Evolutionary conservation across 768 basidiomycete genomes (phyloP).

Genomic region (Xerocomellus amylosporus): DNA sequence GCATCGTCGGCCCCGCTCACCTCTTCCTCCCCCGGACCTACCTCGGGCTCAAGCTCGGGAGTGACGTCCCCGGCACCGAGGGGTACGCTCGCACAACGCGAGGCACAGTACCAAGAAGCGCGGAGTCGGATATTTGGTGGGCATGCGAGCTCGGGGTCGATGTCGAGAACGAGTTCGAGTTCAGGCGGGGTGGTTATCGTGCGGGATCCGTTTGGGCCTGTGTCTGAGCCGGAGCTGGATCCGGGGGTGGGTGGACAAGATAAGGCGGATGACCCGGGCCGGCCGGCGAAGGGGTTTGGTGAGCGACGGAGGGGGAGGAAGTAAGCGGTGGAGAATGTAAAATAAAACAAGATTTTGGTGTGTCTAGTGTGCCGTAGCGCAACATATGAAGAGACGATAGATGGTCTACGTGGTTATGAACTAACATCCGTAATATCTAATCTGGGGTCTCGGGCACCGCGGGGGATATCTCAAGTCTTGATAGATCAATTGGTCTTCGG

Average conservation of each 20-base stretch:
- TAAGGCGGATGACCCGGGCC: not conserved
- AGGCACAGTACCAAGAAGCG: conserved; percentile 71
- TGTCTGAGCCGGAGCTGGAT: conserved; percentile 6
- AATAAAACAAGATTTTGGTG: not conserved
- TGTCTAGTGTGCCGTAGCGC: not conserved
- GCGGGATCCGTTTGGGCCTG: conserved; percentile 36
- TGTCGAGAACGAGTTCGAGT: not conserved
- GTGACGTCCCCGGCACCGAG: conserved; percentile 20
- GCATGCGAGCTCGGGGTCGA: not conserved
- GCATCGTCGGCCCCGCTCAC: conserved; percentile 6
- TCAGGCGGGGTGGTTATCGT: conserved; percentile 15
- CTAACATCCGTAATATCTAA: not conserved
- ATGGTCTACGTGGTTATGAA: not conserved
- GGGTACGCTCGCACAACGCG: conserved; percentile 55
- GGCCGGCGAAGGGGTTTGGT: conserved; percentile 28
- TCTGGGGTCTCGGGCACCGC: conserved; percentile 3
- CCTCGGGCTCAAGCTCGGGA: conserved; percentile 8
- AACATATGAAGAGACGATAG: not conserved
- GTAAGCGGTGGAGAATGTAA: not conserved
- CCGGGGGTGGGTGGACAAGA: not conserved
- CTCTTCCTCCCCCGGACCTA: conserved; percentile 12
- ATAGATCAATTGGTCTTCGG: not conserved
- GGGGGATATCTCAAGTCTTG: not conserved
- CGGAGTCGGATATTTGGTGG: conserved; percentile 68
- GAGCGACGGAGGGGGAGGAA: conserved; percentile 22